phyloP scores from a whole-genome alignment of 2,329 filamentous ascomycete genomes.

The Sporothrix pseudoabietina region DNA sequence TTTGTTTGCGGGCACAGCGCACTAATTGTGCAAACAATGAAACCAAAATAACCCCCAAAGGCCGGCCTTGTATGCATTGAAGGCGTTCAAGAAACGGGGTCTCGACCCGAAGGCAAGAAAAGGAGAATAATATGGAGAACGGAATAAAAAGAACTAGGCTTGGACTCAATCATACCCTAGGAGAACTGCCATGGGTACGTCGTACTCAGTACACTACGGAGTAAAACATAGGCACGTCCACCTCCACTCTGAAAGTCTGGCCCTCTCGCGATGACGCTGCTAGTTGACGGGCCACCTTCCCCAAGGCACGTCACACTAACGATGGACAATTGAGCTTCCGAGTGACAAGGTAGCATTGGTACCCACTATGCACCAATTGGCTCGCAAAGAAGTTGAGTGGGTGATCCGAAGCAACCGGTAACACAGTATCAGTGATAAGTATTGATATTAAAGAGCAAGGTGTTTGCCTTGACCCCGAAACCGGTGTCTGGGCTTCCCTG shows the following conservation, averaged over 20 bases:
- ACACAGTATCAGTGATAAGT: background rate
- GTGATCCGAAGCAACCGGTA: background rate
- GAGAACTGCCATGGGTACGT: background rate
- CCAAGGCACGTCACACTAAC: constrained; percentile 13
- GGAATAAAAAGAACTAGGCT: background rate
- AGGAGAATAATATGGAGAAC: background rate
- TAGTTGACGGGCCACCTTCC: background rate
- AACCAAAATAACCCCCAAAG: background rate
- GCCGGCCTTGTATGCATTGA: background rate
- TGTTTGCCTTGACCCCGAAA: background rate
- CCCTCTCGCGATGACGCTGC: background rate
- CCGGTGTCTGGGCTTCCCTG: constrained; percentile 7
- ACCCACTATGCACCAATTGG: background rate
- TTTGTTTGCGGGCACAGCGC: background rate
- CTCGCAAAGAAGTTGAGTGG: background rate
- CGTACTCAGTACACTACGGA: background rate
- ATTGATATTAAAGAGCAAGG: background rate
- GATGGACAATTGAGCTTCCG: constrained; percentile 13
- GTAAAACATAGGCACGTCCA: background rate
- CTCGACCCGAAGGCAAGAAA: background rate
- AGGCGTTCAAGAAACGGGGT: background rate
- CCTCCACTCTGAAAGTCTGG: background rate
- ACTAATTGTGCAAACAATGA: background rate
- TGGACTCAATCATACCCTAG: background rate
- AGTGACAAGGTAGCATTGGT: background rate